Percentiles rank a stretch among this genome's conserved stretches.
Evolutionary conservation across 345 rosid species (phyloP).

Genomic region (Ricinus communis): DNA sequence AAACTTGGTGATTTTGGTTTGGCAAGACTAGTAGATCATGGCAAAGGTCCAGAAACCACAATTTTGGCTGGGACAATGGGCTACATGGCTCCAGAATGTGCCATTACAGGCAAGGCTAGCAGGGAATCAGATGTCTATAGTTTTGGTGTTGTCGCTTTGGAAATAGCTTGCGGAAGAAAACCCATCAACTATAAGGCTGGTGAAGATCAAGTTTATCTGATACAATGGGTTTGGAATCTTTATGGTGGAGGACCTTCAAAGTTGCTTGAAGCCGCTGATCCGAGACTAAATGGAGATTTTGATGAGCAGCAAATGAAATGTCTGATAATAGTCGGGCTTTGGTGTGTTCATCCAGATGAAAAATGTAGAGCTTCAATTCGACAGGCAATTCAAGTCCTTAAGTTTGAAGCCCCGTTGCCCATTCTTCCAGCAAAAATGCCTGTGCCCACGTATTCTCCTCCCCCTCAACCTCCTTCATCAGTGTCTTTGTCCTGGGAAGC

Average conservation of each 20-base stretch:
- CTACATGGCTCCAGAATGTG: conserved; percentile 6
- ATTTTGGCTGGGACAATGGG: not conserved
- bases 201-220: not conserved
- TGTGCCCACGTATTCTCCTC: too few species aligned
- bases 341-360: conserved; percentile 8
- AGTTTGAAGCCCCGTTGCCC: not conserved
- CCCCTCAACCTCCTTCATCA: too few species aligned
- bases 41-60: not conserved
- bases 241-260: not conserved
- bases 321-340: not conserved
- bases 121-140: conserved; percentile 7
- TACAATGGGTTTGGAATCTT: not conserved
- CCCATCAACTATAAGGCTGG: not conserved
- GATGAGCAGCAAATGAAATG: not conserved
- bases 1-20: conserved; percentile 4
- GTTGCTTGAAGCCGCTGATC: not conserved
- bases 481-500: too few species aligned
- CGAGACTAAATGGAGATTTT: not conserved
- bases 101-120: not conserved
- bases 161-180: too few species aligned
- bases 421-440: not conserved
- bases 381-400: not conserved
- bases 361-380: not conserved
- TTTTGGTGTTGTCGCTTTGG: conserved; percentile 10
- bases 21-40: not conserved